These are phyloP conservation scores for Rhododendron griersonianum DNA, from an alignment of 148 eudicot species.

Conservation along the genomic window DNA sequence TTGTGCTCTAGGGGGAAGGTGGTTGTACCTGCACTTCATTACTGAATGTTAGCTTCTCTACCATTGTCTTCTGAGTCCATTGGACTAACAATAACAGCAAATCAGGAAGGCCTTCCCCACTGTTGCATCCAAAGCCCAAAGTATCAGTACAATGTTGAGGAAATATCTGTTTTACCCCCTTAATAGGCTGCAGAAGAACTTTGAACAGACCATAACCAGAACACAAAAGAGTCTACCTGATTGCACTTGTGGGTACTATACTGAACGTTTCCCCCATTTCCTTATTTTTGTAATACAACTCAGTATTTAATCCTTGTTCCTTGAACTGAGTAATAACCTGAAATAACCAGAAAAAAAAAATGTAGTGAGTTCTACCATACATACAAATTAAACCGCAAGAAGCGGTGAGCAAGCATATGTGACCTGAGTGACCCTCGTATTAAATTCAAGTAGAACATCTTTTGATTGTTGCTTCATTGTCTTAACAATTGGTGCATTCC, in stretches of 20 bases:
- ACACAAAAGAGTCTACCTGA: constrained; percentile 41
- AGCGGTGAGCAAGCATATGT: constrained; percentile 6
- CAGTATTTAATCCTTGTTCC: constrained; percentile 91
- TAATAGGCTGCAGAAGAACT: background rate
- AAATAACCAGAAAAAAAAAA: constrained; percentile 5
- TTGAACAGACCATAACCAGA: background rate
- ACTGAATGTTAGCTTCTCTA: constrained; percentile 66
- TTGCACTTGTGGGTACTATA: constrained; percentile 93
- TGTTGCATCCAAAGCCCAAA: constrained; percentile 23
- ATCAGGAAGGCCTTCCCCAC: constrained; percentile 94
- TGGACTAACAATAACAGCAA: constrained; percentile 60
- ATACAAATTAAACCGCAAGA: background rate
- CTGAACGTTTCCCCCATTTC: constrained; percentile 94
- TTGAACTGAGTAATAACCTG: constrained; percentile 79
- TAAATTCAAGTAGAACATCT: constrained; percentile 75
- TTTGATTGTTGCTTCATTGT: constrained; percentile 79
- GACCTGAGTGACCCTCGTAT: constrained; percentile 66
- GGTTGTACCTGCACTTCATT: constrained; percentile 57
- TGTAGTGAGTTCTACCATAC: background rate
- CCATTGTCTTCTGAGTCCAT: constrained; percentile 85
- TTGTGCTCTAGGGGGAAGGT: background rate
- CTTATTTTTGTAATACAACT: constrained; percentile 84
- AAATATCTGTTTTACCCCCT: background rate
- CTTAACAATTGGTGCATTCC: constrained; percentile 71
- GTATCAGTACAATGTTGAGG: background rate